These are phyloP conservation scores for Daldinia loculata DNA, from an alignment of 495 filamentous ascomycete species.

Conservation along the genomic window DNA sequence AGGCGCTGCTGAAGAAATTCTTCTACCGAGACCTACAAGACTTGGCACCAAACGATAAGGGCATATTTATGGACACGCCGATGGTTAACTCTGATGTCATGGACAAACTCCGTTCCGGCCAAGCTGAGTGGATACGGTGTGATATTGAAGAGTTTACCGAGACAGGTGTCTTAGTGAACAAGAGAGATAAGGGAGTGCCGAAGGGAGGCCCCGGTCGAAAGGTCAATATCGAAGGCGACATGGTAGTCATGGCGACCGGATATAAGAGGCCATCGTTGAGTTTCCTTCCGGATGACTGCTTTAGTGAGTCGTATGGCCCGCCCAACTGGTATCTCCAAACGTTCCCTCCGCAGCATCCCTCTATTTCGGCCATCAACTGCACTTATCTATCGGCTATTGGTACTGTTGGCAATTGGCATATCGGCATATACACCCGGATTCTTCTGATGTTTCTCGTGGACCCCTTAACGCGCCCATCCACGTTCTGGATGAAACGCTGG, in stretches of 20 bases:
- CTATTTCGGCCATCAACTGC: conserved; percentile 80
- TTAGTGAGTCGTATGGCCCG: conserved; percentile 74
- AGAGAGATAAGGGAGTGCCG: conserved; percentile 74
- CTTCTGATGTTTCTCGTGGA: conserved; percentile 87
- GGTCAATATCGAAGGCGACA: conserved; percentile 70
- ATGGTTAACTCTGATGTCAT: conserved; percentile 88
- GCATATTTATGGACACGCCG: conserved; percentile 81
- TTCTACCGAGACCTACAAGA: conserved; percentile 88
- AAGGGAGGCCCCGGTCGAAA: conserved; percentile 74
- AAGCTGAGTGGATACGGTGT: conserved; percentile 80
- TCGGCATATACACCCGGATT: conserved; percentile 87
- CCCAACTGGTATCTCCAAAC: conserved; percentile 90
- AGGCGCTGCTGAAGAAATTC: conserved; percentile 74
- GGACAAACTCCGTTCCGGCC: conserved; percentile 76
- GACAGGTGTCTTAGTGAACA: conserved; percentile 73
- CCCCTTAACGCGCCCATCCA: conserved; percentile 73
- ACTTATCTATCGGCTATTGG: conserved; percentile 86
- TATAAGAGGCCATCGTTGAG: conserved; percentile 74
- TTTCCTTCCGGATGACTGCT: conserved; percentile 77
- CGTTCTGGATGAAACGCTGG: conserved; percentile 83
- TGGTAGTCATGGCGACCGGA: conserved; percentile 86
- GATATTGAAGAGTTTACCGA: conserved; percentile 74
- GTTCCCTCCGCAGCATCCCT: conserved; percentile 73
- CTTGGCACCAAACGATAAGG: conserved; percentile 72
- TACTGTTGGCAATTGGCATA: conserved; percentile 84